These are phyloP conservation scores for Backusella parvicylindrica DNA, from an alignment of 192 early-diverging fungal genomes.

Conservation along the genomic window DNA sequence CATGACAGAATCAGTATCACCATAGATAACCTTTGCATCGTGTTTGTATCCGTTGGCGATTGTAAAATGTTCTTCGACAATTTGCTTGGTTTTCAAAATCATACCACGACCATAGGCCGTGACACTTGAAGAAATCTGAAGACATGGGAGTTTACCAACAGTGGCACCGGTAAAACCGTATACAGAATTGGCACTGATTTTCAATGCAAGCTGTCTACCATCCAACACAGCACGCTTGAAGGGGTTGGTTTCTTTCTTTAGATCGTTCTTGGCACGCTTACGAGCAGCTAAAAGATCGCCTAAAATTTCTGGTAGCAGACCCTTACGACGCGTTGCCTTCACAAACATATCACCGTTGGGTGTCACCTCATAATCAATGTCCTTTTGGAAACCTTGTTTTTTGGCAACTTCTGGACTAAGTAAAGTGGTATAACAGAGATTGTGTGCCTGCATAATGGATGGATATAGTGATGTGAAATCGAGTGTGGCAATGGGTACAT, in stretches of 20 bases:
- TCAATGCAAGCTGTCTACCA: conserved; percentile 90
- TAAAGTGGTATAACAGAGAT: conserved; percentile 95
- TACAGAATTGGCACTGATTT: conserved; percentile 94
- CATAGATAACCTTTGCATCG: conserved; percentile 93
- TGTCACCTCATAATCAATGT: conserved; percentile 84
- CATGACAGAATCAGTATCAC: conserved; percentile 99
- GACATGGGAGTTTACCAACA: conserved; percentile 85
- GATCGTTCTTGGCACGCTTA: conserved; percentile 87
- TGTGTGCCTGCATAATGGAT: conserved; percentile 99
- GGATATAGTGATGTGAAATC: conserved; percentile 99
- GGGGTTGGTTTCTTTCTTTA: conserved; percentile 96
- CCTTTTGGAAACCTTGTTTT: conserved; percentile 62
- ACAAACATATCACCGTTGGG: conserved; percentile 94
- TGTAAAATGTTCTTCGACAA: conserved; percentile 79
- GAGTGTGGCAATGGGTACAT: conserved; percentile 93
- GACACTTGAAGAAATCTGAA: conserved; percentile 91
- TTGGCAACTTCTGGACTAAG: conserved; percentile 56
- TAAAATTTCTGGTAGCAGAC: conserved; percentile 85
- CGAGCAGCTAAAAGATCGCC: conserved; percentile 87
- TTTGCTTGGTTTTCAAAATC: conserved; percentile 87
- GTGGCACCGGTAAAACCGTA: conserved; percentile 97
- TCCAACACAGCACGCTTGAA: conserved; percentile 93
- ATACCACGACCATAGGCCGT: conserved; percentile 95
- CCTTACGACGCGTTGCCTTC: conserved; percentile 66
- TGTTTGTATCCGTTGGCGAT: conserved; percentile 84